Evolutionary conservation across 306 rosid genomes (phyloP).

Genomic region (Hylodesmum podocarpum): DNA sequence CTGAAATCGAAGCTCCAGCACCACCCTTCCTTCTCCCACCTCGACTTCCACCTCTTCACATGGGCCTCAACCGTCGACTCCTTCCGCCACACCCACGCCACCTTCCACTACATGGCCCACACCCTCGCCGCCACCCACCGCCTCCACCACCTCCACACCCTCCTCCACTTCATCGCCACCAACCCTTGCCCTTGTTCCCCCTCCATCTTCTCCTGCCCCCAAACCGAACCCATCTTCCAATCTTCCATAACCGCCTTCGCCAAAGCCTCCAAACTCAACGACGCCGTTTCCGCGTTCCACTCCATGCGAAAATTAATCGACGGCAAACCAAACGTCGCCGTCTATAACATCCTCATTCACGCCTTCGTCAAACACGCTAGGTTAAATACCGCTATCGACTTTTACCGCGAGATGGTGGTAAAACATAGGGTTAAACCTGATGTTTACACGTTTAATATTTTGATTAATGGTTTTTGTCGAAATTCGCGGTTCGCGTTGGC

Average conservation of each 20-base stretch:
- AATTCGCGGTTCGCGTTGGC: conserved; percentile 57
- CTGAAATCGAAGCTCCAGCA: conserved; percentile 76
- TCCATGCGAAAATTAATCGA: conserved; percentile 66
- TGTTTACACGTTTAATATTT: conserved; percentile 78
- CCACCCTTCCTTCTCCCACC: conserved; percentile 72
- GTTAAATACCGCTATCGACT: conserved; percentile 49
- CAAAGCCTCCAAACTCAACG: conserved; percentile 52
- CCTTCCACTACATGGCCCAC: conserved; percentile 77
- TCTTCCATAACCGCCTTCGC: conserved; percentile 58
- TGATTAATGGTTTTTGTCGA: conserved; percentile 75
- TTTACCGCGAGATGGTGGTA: conserved; percentile 55
- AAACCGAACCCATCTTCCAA: conserved; percentile 57
- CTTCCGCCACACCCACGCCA: conserved; percentile 73
- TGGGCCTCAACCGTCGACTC: conserved; percentile 86
- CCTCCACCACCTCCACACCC: conserved; percentile 49
- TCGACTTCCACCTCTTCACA: conserved; percentile 77
- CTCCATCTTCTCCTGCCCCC: conserved; percentile 77
- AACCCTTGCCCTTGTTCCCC: conserved; percentile 79
- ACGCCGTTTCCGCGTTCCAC: conserved; percentile 58
- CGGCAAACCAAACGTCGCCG: conserved; percentile 56
- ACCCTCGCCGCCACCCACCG: conserved; percentile 65
- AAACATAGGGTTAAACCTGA: conserved; percentile 64
- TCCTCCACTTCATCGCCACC: conserved; percentile 55
- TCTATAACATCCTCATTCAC: conserved; percentile 66
- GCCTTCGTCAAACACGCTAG: conserved; percentile 71